Conservation (phyloP, 2,329 filamentous ascomycete species). For the Thelonectria rubi region DNA sequence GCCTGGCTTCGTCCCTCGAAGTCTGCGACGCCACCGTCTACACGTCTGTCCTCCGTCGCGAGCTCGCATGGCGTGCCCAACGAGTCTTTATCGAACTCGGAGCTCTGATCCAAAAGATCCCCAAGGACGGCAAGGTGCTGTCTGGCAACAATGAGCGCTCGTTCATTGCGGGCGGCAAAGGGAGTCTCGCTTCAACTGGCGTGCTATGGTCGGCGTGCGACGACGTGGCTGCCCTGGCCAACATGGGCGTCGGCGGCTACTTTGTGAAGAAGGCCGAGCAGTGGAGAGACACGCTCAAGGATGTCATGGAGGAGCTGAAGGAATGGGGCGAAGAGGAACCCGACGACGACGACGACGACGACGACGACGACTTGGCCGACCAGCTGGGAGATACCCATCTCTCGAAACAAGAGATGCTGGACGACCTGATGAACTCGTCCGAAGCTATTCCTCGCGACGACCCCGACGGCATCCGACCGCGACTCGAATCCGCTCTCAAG, state of each 20-base stretch:
- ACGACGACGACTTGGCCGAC: slow-evolving; percentile 54
- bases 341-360: slow-evolving; percentile 61
- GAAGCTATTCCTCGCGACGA: slow-evolving; percentile 71
- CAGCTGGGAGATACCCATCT: slow-evolving; percentile 44
- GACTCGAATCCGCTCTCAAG: slow-evolving; percentile 71
- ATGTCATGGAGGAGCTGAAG: slow-evolving; percentile 85
- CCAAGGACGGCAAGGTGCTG: slow-evolving; percentile 64
- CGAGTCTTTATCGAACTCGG: slow-evolving; percentile 70
- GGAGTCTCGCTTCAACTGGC: slow-evolving; percentile 73
- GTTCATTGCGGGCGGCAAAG: slow-evolving; percentile 54
- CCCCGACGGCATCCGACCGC: slow-evolving; percentile 69
- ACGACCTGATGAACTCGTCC: slow-evolving; percentile 72
- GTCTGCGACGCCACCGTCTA: slow-evolving; percentile 69
- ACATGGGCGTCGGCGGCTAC: slow-evolving; percentile 74
- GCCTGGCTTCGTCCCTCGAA: slow-evolving; percentile 75
- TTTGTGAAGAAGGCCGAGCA: slow-evolving; percentile 77
- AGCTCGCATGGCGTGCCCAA: slow-evolving; percentile 68
- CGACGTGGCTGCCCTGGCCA: slow-evolving; percentile 69
- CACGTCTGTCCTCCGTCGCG: slow-evolving; percentile 69
- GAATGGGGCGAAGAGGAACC: slow-evolving; percentile 83
- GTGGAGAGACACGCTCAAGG: slow-evolving; percentile 78
- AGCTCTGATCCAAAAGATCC: slow-evolving; percentile 68
- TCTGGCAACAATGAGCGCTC: slow-evolving; percentile 39
- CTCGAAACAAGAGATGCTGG: slow-evolving; percentile 66
- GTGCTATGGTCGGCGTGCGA: slow-evolving; percentile 88